Percentiles rank a stretch among this genome's conserved stretches.
These are phyloP conservation scores for Triticum aestivum DNA, from an alignment of 176 grass and related monocot genomes.

Conservation along the genomic window IWGSC_CS_RefSeq_v2.1 NC_057809.1:565331657-565332156, in stretches of 20 bases:
- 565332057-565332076: not conserved
- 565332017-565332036: not conserved
- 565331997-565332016: slow-evolving; percentile 7
- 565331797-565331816: slow-evolving; percentile 25
- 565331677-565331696: slow-evolving; percentile 40
- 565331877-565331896: slow-evolving; percentile 56
- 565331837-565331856: slow-evolving; percentile 6
- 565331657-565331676: slow-evolving; percentile 88
- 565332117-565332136: slow-evolving; percentile 16
- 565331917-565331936: slow-evolving; percentile 70
- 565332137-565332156: slow-evolving; percentile 6
- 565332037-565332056: not conserved
- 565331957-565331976: slow-evolving; percentile 29
- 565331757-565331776: slow-evolving; percentile 79
- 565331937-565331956: slow-evolving; percentile 25
- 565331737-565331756: slow-evolving; percentile 78
- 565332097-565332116: not conserved
- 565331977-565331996: slow-evolving; percentile 8
- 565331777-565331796: slow-evolving; percentile 33
- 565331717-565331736: slow-evolving; percentile 78
- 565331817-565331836: slow-evolving; percentile 27
- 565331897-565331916: slow-evolving; percentile 73
- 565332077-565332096: not conserved
- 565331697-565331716: slow-evolving; percentile 96
- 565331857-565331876: slow-evolving; percentile 81